phyloP scores from a whole-genome alignment of 306 rosid genomes.

The Spatholobus suberectus region DNA sequence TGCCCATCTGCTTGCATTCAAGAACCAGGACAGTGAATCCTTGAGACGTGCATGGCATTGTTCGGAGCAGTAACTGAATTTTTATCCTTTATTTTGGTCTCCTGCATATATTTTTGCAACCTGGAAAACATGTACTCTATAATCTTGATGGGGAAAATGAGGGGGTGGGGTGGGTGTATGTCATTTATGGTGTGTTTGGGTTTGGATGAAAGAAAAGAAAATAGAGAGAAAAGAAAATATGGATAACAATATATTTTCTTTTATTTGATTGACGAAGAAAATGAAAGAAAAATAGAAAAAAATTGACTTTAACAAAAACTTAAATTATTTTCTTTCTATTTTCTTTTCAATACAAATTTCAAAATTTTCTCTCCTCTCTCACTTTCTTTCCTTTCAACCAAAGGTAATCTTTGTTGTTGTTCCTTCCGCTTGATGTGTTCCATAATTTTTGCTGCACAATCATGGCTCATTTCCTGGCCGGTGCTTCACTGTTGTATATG shows the following conservation, averaged over 20 bases:
- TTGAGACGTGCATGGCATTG: conserved; percentile 7
- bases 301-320: neutral
- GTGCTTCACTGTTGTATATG: conserved; percentile 27
- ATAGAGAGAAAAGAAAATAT: neutral
- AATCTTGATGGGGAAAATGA: neutral
- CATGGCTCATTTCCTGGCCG: neutral
- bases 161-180: neutral
- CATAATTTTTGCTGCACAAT: neutral
- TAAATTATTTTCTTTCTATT: neutral
- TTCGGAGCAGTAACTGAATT: conserved; percentile 5
- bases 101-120: conserved; percentile 18
- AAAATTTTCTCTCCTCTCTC: neutral
- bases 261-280: neutral
- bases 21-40: conserved; percentile 25
- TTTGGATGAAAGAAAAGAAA: neutral
- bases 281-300: neutral
- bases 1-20: conserved; percentile 10
- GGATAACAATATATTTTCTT: neutral
- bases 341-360: neutral
- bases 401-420: neutral
- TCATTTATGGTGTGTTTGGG: neutral
- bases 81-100: neutral
- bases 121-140: neutral
- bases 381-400: neutral
- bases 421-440: neutral